Evolutionary conservation across 2,329 filamentous ascomycete species (phyloP).

Genomic region (Xylariaceae sp.): DNA sequence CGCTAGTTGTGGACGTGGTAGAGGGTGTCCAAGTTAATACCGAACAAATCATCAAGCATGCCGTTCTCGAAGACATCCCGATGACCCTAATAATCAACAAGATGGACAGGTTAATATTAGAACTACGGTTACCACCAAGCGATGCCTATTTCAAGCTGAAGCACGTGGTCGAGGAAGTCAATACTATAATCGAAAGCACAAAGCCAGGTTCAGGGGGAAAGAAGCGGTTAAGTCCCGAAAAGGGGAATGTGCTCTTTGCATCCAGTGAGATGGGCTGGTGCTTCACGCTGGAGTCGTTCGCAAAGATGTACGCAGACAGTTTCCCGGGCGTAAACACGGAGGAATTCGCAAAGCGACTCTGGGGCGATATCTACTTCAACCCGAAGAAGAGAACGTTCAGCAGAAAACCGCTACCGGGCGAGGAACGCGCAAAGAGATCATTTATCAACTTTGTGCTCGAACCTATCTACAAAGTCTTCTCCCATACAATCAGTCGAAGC

Average conservation of each 20-base stretch:
- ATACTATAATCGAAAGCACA: constrained; percentile 89
- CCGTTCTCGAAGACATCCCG: constrained; percentile 85
- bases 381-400: constrained; percentile 88
- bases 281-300: constrained; percentile 91
- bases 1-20: constrained; percentile 92
- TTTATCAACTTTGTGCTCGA: constrained; percentile 96
- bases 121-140: constrained; percentile 88
- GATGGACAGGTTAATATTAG: constrained; percentile 91
- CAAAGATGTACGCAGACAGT: constrained; percentile 92
- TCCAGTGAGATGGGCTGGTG: constrained; percentile 95
- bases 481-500: constrained; percentile 89
- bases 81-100: constrained; percentile 94
- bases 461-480: constrained; percentile 97
- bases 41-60: constrained; percentile 96
- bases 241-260: constrained; percentile 96
- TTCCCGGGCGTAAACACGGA: constrained; percentile 80
- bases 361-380: constrained; percentile 98
- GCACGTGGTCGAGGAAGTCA: constrained; percentile 97
- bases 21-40: constrained; percentile 99
- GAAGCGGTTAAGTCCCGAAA: constrained; percentile 87
- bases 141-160: constrained; percentile 99
- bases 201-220: constrained; percentile 79
- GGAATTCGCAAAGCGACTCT: constrained; percentile 83
- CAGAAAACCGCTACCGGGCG: constrained; percentile 69
- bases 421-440: constrained; percentile 78